Evolutionary conservation across 441 rosid species (phyloP).

Genomic region (Pelargonium australe): DNA sequence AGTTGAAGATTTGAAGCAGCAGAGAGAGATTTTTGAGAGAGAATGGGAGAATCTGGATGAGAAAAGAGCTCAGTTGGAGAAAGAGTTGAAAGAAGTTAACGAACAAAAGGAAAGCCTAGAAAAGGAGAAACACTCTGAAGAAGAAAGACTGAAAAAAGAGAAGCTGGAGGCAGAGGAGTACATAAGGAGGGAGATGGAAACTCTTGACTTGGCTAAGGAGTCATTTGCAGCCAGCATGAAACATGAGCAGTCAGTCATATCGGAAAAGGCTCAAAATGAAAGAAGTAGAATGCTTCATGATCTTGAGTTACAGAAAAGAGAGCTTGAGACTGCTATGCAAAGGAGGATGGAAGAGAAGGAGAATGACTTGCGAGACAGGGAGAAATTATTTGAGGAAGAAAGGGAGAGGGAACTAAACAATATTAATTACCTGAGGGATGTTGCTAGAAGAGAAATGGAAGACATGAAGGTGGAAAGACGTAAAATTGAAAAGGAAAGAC

Average conservation of each 20-base stretch:
- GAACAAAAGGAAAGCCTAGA: conserved; percentile 59
- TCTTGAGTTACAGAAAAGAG: conserved; percentile 53
- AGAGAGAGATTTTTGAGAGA: conserved; percentile 78
- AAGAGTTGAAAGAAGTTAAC: conserved; percentile 39
- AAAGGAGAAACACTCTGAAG: conserved; percentile 50
- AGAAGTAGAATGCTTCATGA: conserved; percentile 66
- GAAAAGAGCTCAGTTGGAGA: conserved; percentile 54
- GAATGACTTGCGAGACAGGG: conserved; percentile 44
- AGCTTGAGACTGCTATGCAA: conserved; percentile 66
- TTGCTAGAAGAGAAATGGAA: conserved; percentile 79
- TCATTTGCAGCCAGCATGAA: conserved; percentile 66
- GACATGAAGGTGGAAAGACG: conserved; percentile 61
- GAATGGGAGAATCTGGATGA: conserved; percentile 92
- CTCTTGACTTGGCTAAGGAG: conserved; percentile 59
- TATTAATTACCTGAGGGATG: conserved; percentile 63
- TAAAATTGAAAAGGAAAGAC: conserved; percentile 55
- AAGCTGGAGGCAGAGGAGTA: conserved; percentile 43
- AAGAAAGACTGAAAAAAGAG: conserved; percentile 58
- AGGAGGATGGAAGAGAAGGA: conserved; percentile 58
- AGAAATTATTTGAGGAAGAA: conserved; percentile 66
- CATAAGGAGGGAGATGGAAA: conserved; percentile 54
- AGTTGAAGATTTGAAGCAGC: conserved; percentile 75
- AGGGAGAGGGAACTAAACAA: conserved; percentile 64
- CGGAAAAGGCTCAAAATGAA: conserved; percentile 65
- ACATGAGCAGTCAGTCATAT: conserved; percentile 49